A percentile compares a stretch with the other conserved stretches of the same genome.
These are phyloP conservation scores for Ustilago nuda DNA, from an alignment of 1,284 basidiomycete species.

Conservation along the genomic window DNA sequence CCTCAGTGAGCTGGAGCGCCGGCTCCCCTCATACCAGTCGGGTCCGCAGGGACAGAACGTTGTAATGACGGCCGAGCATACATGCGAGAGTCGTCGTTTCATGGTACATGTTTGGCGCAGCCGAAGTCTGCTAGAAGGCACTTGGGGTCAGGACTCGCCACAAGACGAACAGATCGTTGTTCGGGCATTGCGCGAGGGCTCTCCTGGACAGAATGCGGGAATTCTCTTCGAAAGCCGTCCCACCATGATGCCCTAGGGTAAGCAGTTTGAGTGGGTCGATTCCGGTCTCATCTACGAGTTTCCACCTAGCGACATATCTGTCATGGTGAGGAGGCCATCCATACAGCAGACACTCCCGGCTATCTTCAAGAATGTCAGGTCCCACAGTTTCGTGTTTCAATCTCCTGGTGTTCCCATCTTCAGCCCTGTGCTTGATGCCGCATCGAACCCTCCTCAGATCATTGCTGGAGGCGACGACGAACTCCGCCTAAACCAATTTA, in stretches of 20 bases:
- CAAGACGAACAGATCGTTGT: slow-evolving; percentile 6
- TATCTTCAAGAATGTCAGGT: slow-evolving; percentile 3
- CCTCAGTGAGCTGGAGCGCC: slow-evolving; percentile 12
- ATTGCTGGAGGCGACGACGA: slow-evolving; percentile 9
- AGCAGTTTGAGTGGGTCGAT: slow-evolving; percentile 17
- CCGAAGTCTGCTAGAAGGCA: background rate
- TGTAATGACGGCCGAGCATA: slow-evolving; percentile 3
- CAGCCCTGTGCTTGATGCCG: background rate
- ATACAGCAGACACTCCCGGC: background rate
- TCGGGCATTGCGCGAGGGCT: background rate
- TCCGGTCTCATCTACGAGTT: slow-evolving; percentile 5
- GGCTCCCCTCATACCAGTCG: background rate
- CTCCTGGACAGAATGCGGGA: background rate
- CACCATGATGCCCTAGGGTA: background rate
- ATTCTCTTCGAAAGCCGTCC: slow-evolving; percentile 5
- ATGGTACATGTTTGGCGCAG: slow-evolving; percentile 15
- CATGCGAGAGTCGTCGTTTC: background rate
- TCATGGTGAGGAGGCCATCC: slow-evolving; percentile 13
- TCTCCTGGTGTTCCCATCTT: slow-evolving; percentile 16
- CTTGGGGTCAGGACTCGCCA: background rate
- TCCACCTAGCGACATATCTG: slow-evolving; percentile 9
- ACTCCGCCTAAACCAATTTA: slow-evolving; percentile 1
- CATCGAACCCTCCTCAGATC: background rate
- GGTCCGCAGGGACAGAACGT: slow-evolving; percentile 4
- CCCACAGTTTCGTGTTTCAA: background rate